Evolutionary conservation across 768 basidiomycete species (phyloP), one percentile per base, ranked within the genome.

Genomic region (Boletus coccyginus): DNA sequence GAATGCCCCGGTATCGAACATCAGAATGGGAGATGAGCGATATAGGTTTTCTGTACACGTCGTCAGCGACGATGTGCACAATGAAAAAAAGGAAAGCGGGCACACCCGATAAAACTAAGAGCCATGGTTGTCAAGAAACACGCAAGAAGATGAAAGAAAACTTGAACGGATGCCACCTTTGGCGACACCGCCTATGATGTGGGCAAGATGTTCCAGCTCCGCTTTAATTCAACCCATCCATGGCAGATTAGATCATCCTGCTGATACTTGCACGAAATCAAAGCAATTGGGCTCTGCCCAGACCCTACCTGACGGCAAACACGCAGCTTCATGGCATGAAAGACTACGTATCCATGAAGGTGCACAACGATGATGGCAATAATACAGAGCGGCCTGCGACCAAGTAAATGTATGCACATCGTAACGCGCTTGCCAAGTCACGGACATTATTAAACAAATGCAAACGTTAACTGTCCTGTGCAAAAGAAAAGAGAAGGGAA

Each of bases 1-100:
- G 78, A 59, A 90, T 92, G 58, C 92, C 92, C 60, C 90, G 81
- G 75, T 94, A 94, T 53, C 92, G 87, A 58, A 94, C 89, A 82
- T 92, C 92, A 49, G 90, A 91, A 71, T 92, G 89, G 55, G 92
- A 93, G 70, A 92, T 88, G 67, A 94, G 86, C 55, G 92, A 92
- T 56, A 94, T 94, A 11, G 88, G 83, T 80, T 92, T 92, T 70
- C 90, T 91, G 72, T 13, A 21, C 32, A n/a, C 47, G 50, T 32
- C 51, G 39, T 70, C 50, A 70, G 57, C 31, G 49, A 54, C 43
- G 42, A 33, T 24, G 7, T 11, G 3, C 47, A 11, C 11, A 13
- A n/a, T 5, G 3, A 6, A 7, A n/a, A 43, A 36, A 13, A 13
- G 21, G 3, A 36, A 31, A 17, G 19, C 0, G 9, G 17, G 70